Percentiles rank a stretch among this genome's conserved stretches.
phyloP scores from a whole-genome alignment of 2,329 filamentous ascomycete genomes.

The Blastomyces percursus region DNA sequence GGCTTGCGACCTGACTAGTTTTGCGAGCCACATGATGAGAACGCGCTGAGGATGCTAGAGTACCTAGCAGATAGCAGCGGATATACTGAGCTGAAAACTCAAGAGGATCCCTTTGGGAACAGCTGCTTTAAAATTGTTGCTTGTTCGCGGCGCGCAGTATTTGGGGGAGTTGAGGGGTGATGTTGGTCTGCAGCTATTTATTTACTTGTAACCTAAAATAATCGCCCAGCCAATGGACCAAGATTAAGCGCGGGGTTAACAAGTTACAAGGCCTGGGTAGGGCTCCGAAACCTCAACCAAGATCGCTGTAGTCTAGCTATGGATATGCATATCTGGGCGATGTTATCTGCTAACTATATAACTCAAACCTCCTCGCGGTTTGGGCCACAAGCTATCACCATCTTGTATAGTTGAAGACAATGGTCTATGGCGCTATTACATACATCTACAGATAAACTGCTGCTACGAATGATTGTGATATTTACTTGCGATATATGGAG shows the following conservation, averaged over 20 bases:
- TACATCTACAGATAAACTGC: not conserved
- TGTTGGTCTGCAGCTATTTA: too few species aligned
- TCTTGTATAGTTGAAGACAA: not conserved
- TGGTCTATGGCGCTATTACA: not conserved
- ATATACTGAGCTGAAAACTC: not conserved
- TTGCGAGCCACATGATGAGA: slow-evolving; percentile 25
- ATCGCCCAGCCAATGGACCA: not conserved
- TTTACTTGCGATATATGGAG: not conserved
- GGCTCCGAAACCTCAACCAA: not conserved
- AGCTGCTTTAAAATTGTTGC: not conserved
- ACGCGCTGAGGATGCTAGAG: not conserved
- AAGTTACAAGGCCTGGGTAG: not conserved
- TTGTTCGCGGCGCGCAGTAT: not conserved
- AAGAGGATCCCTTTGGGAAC: not conserved
- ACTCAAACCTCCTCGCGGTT: not conserved
- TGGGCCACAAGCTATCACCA: not conserved
- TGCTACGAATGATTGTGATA: not conserved
- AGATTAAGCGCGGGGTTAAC: not conserved
- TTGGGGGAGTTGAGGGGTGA: not conserved
- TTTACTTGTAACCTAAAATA: not conserved
- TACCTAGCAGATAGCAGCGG: not conserved
- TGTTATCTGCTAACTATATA: not conserved
- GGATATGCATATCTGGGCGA: too few species aligned
- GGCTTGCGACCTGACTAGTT: slow-evolving; percentile 33
- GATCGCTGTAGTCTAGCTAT: too few species aligned